These are phyloP conservation scores for Fibroporia radiculosa DNA, from an alignment of 768 basidiomycete genomes.

Conservation along the genomic window DNA sequence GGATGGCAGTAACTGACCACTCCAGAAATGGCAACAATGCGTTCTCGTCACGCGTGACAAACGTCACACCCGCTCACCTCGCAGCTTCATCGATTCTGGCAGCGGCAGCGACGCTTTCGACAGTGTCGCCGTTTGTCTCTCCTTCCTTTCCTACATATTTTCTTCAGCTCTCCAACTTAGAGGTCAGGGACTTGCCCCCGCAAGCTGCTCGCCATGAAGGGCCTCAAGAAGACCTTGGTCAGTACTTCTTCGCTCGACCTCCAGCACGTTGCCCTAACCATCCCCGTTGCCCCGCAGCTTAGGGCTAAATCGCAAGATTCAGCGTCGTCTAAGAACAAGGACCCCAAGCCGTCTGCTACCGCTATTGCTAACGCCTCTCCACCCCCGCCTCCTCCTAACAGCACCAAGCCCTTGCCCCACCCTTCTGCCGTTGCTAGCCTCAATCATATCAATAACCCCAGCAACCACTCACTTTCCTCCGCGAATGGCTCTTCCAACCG, in stretches of 20 bases:
- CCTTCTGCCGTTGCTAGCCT: conserved; percentile 34
- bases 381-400: conserved; percentile 58
- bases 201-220: conserved; percentile 50
- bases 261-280: conserved; percentile 15
- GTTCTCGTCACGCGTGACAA: conserved; percentile 8
- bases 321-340: conserved; percentile 61
- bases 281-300: conserved; percentile 35
- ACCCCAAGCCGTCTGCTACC: conserved; percentile 40
- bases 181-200: not conserved
- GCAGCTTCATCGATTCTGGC: conserved; percentile 34
- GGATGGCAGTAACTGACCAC: conserved; percentile 9
- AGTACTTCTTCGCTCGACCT: conserved; percentile 8
- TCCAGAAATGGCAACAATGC: conserved; percentile 13
- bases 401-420: conserved; percentile 55
- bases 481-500: conserved; percentile 36
- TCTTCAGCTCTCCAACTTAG: too few species aligned
- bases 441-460: conserved; percentile 28
- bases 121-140: conserved; percentile 4
- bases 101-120: conserved; percentile 16
- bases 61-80: conserved; percentile 22
- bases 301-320: conserved; percentile 59
- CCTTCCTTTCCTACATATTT: not conserved
- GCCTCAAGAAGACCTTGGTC: conserved; percentile 77
- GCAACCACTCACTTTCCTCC: conserved; percentile 32
- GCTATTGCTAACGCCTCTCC: conserved; percentile 33